Base-by-base conservation (phyloP, 768 basidiomycete species). In the Coprinopsis marcescibilis region DNA sequence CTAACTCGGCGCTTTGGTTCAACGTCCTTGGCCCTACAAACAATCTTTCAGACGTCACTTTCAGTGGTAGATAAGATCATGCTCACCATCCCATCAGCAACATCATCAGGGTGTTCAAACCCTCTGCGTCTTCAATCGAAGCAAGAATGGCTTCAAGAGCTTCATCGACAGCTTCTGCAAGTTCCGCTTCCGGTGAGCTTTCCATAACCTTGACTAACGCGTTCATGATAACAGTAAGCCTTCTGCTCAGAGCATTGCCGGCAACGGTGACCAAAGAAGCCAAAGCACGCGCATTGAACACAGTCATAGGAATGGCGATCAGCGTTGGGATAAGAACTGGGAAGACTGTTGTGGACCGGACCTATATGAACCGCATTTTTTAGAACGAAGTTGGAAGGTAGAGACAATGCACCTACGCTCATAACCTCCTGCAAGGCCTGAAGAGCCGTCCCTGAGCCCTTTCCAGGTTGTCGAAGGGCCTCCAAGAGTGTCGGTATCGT, bases 401-500 rank as follows among this genome's bases (percentile, higher is more conserved):
- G 23, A 4, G 33, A 20, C 33, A 25, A 42, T 14, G 11, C 3
- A 69, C 86, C 61, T 64, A 92, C 91, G 54, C 77, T 82, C 89
- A 95, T 95, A 54, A 98, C 91, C 70, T 98, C 95, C 46, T 76
- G 83, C 30, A 98, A 69, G 0, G 96, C 96, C 58, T 93, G 84
- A 27, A 98, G 71, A 10, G 96, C 95, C 13, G 95, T 97, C 8
- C 91, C 93, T n/a, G 95, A 95, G 15, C 86, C 81, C 56, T 85
- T 86, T 3, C 94, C 94, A 12, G 93, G 91, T 63, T 92, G 88
- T 14, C 90, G 83, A 27, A 98, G 82, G 1, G 95, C 95, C 56
- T 93, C 92, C 44, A 99, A 63, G 0, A 98, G 65, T 0, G 95
- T 98, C 0, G 96, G 95, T 49, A 98, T 97, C 0, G 92, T 98